Conservation (phyloP, 1,139 yeast genomes). For the Candida pseudoviswanathii region DNA sequence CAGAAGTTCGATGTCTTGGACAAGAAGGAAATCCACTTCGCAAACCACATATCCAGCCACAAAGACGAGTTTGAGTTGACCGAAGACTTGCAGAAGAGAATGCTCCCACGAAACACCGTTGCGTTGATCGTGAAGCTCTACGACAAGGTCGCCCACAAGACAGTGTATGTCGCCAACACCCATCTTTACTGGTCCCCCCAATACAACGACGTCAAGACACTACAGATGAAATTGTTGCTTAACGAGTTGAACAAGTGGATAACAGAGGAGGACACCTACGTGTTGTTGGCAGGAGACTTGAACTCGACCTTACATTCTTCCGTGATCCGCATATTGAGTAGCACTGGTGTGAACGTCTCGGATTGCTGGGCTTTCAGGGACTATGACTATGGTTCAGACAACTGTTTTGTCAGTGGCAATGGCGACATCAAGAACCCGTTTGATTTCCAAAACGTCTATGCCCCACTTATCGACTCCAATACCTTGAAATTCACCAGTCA, state of each 20-base stretch:
- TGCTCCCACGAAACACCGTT: conserved; percentile 57
- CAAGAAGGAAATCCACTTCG: conserved; percentile 42
- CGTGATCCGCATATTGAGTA: conserved; percentile 47
- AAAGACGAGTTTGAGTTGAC: conserved; percentile 38
- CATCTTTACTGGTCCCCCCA: conserved; percentile 62
- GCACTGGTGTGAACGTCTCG: conserved; percentile 33
- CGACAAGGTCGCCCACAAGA: conserved; percentile 41
- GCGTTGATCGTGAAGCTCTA: conserved; percentile 49
- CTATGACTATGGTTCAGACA: conserved; percentile 36
- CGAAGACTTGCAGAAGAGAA: conserved; percentile 33
- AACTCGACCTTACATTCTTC: conserved; percentile 53
- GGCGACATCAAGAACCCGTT: conserved; percentile 24
- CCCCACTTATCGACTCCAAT: conserved; percentile 18
- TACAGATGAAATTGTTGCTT: conserved; percentile 54
- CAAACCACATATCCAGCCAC: conserved; percentile 32
- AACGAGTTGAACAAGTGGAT: conserved; percentile 26
- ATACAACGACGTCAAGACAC: conserved; percentile 53
- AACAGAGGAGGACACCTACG: conserved; percentile 14
- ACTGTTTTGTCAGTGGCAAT: conserved; percentile 20
- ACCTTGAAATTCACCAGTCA: conserved; percentile 50
- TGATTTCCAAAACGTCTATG: conserved; percentile 22
- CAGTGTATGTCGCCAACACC: conserved; percentile 53
- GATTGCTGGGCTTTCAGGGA: conserved; percentile 25
- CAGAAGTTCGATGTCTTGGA: conserved; percentile 48
- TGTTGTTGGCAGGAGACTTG: conserved; percentile 52